These are phyloP conservation scores for Bisporella sp. DNA, from an alignment of 2,329 filamentous ascomycete species.

Conservation along the genomic window DNA sequence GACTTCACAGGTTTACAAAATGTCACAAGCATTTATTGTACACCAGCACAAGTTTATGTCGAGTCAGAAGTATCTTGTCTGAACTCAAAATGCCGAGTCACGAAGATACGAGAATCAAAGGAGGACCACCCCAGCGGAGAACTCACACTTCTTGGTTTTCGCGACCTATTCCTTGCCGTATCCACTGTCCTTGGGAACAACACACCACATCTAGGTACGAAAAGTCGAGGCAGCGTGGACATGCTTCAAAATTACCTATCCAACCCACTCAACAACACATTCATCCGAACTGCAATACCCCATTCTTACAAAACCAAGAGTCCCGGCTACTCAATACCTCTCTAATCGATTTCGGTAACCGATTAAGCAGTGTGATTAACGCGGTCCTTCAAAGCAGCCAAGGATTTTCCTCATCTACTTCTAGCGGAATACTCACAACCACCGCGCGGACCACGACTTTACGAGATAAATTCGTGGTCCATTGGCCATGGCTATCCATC, in stretches of 20 bases:
- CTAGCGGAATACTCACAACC: slow-evolving; percentile 4
- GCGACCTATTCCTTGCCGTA: slow-evolving; percentile 6
- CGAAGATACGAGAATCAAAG: slow-evolving; percentile 13
- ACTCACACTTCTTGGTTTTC: slow-evolving; percentile 13
- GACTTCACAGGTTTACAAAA: slow-evolving; percentile 16
- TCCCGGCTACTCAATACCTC: slow-evolving; percentile 9
- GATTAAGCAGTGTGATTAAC: slow-evolving; percentile 13
- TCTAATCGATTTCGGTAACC: slow-evolving; percentile 11
- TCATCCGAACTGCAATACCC: slow-evolving; percentile 11
- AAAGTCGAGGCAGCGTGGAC: slow-evolving; percentile 6
- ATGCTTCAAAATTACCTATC: slow-evolving; percentile 16
- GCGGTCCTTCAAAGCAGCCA: slow-evolving; percentile 11
- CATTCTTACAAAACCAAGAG: not conserved
- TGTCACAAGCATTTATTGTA: slow-evolving; percentile 18
- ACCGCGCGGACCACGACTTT: slow-evolving; percentile 1
- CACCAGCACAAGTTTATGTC: slow-evolving; percentile 15
- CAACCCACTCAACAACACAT: slow-evolving; percentile 9
- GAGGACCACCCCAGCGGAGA: slow-evolving; percentile 5
- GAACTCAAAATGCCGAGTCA: slow-evolving; percentile 9
- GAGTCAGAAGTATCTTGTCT: slow-evolving; percentile 14
- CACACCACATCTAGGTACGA: slow-evolving; percentile 4
- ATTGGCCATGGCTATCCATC: slow-evolving; percentile 7
- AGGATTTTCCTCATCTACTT: slow-evolving; percentile 2
- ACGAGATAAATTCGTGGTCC: not conserved
- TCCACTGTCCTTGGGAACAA: slow-evolving; percentile 8